Evolutionary conservation across 2,329 filamentous ascomycete genomes (phyloP), one percentile per base, ranked within the genome.

Genomic region (Helminthosporium solani): DNA sequence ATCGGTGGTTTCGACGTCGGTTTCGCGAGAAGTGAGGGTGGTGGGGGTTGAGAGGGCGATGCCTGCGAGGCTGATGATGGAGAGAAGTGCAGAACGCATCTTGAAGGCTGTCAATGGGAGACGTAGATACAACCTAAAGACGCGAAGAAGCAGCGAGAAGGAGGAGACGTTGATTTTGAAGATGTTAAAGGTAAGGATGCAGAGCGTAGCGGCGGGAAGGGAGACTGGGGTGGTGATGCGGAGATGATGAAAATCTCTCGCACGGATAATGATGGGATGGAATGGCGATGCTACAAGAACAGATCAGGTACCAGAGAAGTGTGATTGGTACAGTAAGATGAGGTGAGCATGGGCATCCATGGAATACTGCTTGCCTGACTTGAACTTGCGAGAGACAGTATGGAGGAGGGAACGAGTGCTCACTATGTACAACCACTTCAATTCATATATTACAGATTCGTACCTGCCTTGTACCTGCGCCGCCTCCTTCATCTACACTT

Each of bases 1-100:
- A 49, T 82, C 78, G 1, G 76, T 79, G 14, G 57, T 46, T 44
- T 56, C 28, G n/a, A 37, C 25, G 27, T 21, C 39, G n/a, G 56
- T 56, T 25, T 57, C 56, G 15, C 52, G 47, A 14, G 38, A 25
- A 3, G 33, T 9, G 6, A 50, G 16, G 18, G 28, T 44, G 14
- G 33, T 23, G 21, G 42, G 54, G 12, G 46, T 47, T 3, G 55
- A 51, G 14, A 47, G 15, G 7, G 44, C 40, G 20, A 54, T 36
- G 40, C 44, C 44, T 20, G 37, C 31, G 27, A 58, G 43, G 33
- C 44, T 49, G 31, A 53, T 6, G 33, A 53, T 18, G 14, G 34
- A 15, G 21, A 52, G 18, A 23, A 50, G 23, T 18, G 40, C 8
- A 16, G 35, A 44, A 39, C 51, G 53, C 53, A 56, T 54, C 34